These are phyloP conservation scores for Saccharomyces paradoxus DNA, from an alignment of 805 yeast species.

Conservation along the genomic window DNA sequence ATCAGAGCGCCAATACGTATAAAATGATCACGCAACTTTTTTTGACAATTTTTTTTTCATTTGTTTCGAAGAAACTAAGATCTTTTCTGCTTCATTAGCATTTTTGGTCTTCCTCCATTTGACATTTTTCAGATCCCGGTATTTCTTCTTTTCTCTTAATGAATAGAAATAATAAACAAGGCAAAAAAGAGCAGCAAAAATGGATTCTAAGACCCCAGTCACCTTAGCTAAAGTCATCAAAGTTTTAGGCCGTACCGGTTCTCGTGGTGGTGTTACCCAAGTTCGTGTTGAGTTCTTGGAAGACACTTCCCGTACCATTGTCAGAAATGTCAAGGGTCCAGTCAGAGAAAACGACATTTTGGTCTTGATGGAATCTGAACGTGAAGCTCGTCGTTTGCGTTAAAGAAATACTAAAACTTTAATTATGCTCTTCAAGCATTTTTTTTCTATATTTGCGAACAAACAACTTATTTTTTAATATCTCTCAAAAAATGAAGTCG, in stretches of 20 bases:
- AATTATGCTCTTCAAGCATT: background rate
- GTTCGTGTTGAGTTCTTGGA: constrained; percentile 96
- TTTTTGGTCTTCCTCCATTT: background rate
- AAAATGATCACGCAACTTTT: background rate
- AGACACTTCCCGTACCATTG: constrained; percentile 89
- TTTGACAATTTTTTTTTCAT: background rate
- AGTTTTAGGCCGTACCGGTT: constrained; percentile 99
- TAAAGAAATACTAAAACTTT: constrained; percentile 25
- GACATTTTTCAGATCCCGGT: background rate
- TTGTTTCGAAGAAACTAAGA: background rate
- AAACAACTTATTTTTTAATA: background rate
- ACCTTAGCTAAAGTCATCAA: constrained; percentile 99
- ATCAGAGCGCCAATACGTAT: background rate
- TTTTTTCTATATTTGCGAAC: background rate
- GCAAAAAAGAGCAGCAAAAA: constrained; percentile 7
- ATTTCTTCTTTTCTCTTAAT: background rate
- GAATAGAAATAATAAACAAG: background rate
- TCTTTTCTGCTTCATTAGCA: background rate
- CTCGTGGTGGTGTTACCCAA: constrained; percentile 99
- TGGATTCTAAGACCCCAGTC: constrained; percentile 71
- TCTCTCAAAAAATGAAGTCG: background rate
- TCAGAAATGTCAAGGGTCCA: constrained; percentile 97
- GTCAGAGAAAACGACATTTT: constrained; percentile 97
- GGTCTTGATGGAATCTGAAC: constrained; percentile 99
- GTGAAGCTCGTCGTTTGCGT: constrained; percentile 97